phyloP scores from a whole-genome alignment of 2,329 filamentous ascomycete species.

The Nemania sp. region DNA sequence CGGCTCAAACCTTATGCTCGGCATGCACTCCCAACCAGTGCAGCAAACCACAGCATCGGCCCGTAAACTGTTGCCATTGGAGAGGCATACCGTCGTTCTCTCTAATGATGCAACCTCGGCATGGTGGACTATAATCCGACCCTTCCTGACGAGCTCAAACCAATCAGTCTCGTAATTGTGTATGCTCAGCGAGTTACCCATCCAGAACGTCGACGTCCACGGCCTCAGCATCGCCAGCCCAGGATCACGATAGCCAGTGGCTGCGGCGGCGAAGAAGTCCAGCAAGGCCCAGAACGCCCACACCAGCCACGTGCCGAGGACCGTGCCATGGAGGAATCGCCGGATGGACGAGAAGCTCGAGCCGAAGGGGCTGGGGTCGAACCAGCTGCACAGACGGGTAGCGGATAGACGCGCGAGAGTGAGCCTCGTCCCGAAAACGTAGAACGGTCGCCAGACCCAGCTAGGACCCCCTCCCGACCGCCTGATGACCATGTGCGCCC shows the following conservation, averaged over 20 bases:
- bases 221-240: constrained; percentile 11
- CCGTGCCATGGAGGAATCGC: constrained; percentile 10
- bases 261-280: constrained; percentile 6
- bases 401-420: constrained; percentile 17
- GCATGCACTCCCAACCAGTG: constrained; percentile 21
- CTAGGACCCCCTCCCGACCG: constrained; percentile 18
- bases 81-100: constrained; percentile 5
- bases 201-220: constrained; percentile 24
- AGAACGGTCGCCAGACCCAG: constrained; percentile 22
- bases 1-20: constrained; percentile 14
- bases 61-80: constrained; percentile 3
- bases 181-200: constrained; percentile 24
- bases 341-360: constrained; percentile 4
- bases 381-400: constrained; percentile 17
- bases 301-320: constrained; percentile 7
- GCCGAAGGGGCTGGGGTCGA: constrained; percentile 19
- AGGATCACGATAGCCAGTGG: constrained; percentile 11
- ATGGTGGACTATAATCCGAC: constrained; percentile 14
- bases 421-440: neutral
- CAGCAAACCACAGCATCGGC: constrained; percentile 19
- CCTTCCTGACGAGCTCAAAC: constrained; percentile 17
- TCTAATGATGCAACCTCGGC: constrained; percentile 9
- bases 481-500: constrained; percentile 19
- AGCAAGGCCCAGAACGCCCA: constrained; percentile 12
- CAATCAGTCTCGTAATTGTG: constrained; percentile 25